Conservation (phyloP, 2,329 filamentous ascomycete species). For the Pseudogymnoascus sp. region DNA sequence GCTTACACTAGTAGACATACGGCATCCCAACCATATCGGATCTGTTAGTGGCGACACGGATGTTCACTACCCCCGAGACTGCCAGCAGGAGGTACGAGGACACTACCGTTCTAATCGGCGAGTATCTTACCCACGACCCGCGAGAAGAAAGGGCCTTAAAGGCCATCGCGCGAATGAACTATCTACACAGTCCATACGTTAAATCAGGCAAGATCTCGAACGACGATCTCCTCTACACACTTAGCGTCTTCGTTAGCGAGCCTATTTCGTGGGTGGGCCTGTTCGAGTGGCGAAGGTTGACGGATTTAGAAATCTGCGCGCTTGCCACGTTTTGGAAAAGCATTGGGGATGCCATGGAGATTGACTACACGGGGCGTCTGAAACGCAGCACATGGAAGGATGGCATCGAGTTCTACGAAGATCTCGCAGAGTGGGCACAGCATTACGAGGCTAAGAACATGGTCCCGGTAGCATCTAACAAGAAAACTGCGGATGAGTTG, state of each 20-base stretch:
- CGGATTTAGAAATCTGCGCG: slow-evolving; percentile 59
- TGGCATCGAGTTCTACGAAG: slow-evolving; percentile 43
- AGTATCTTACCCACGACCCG: slow-evolving; percentile 19
- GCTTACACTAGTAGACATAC: slow-evolving; percentile 36
- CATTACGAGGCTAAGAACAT: slow-evolving; percentile 52
- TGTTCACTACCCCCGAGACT: slow-evolving; percentile 38
- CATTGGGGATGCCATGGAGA: slow-evolving; percentile 61
- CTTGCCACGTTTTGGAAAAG: slow-evolving; percentile 62
- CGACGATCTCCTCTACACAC: slow-evolving; percentile 56
- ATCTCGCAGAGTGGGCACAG: slow-evolving; percentile 40
- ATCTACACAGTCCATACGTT: slow-evolving; percentile 49
- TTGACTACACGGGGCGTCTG: slow-evolving; percentile 36
- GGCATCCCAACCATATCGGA: slow-evolving; percentile 46
- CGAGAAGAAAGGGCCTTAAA: slow-evolving; percentile 33
- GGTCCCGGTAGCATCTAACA: slow-evolving; percentile 42
- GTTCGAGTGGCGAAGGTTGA: slow-evolving; percentile 63
- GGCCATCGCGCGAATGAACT: slow-evolving; percentile 57
- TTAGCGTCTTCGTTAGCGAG: slow-evolving; percentile 57
- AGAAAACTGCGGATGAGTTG: slow-evolving; percentile 48
- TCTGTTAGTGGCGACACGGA: slow-evolving; percentile 40
- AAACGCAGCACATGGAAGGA: slow-evolving; percentile 35
- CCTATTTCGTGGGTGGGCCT: slow-evolving; percentile 52
- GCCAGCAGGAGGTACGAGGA: slow-evolving; percentile 43
- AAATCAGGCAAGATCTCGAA: slow-evolving; percentile 50
- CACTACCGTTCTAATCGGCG: slow-evolving; percentile 21